Evolutionary conservation across 2,329 filamentous ascomycete species (phyloP), one percentile per base, ranked within the genome.

Genomic region (Fusarium bulbicola): DNA sequence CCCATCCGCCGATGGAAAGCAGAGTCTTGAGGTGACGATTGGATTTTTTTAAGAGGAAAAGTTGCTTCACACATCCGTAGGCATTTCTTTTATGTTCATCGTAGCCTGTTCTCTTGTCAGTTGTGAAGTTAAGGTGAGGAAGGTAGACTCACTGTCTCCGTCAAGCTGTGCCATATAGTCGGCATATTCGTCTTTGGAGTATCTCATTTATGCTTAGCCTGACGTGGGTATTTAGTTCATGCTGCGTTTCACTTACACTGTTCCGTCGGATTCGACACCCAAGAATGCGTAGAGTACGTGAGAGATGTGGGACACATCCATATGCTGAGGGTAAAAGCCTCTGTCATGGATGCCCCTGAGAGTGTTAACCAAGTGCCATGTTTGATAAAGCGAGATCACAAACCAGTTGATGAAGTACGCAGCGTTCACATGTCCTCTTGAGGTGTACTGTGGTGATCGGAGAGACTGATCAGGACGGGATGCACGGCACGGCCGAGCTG

Each of bases 271-370:
- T 14, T 86, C 85, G 24, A 97, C 81, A 78, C 97, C 95, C 76
- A 93, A 92, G 81, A 97, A 97, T 5, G 94, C 88, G 77, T 90
- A 97, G 5, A 97, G 86, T 4, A 97, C 85, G 76, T 96, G 93
- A 1, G 92, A 95, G 58, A 97, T 83, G 70, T 94, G 88, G 24
- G 71, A 64, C 32, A 53, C 62, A 18, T 60, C 45, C 21, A 74
- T 59, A 45, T 74, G 54, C 50, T 72, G 68, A 39, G 71, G 67
- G 28, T 88, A 50, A 82, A 72, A 74, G 39, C 71, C 50, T 52
- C 67, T 66, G 56, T 50, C 53, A 24, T 74, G 61, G 15, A 62
- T 72, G 15, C 66, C 63, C 70, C 71, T 73, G 18, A 40, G 15
- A 32, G 26, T 13, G 47, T 70, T 21, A 73, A 36, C 20, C 16